A percentile compares a stretch with the other conserved stretches of the same genome.
These are phyloP conservation scores for Diaporthe nobilis DNA, from an alignment of 2,329 filamentous ascomycete species.

Conservation along the genomic window DNA sequence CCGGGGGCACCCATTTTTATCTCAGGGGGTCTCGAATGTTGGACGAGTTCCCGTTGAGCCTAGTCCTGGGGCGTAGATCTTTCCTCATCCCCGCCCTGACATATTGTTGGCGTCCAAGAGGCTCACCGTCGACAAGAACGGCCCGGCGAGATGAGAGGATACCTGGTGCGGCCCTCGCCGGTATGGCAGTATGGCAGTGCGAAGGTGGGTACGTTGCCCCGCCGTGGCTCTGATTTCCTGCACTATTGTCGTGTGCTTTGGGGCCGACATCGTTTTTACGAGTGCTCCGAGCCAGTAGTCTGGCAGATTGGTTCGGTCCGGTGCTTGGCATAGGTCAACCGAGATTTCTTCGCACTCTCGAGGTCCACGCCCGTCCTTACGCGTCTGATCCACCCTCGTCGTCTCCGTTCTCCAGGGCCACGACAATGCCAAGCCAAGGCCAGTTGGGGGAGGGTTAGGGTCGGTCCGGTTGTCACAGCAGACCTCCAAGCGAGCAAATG, in stretches of 20 bases:
- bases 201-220: neutral
- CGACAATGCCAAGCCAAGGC: neutral
- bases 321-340: conserved; percentile 23
- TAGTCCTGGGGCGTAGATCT: neutral
- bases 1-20: conserved; percentile 13
- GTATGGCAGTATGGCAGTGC: neutral
- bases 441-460: neutral
- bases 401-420: neutral
- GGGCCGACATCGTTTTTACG: neutral
- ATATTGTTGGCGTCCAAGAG: neutral
- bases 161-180: conserved; percentile 3
- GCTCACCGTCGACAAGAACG: conserved; percentile 11
- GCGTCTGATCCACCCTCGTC: conserved; percentile 3
- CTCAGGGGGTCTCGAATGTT: conserved; percentile 1
- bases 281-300: neutral
- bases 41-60: conserved; percentile 18
- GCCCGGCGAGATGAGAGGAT: neutral
- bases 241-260: conserved; percentile 5
- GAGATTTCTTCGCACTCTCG: conserved; percentile 18
- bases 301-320: neutral
- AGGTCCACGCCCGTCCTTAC: neutral
- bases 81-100: neutral
- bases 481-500: too few relatives aligned
- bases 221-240: conserved; percentile 5
- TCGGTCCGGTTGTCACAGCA: neutral